Conservation (phyloP, 176 grass and related monocot species). For the Calamus simplicifolius region DNA sequence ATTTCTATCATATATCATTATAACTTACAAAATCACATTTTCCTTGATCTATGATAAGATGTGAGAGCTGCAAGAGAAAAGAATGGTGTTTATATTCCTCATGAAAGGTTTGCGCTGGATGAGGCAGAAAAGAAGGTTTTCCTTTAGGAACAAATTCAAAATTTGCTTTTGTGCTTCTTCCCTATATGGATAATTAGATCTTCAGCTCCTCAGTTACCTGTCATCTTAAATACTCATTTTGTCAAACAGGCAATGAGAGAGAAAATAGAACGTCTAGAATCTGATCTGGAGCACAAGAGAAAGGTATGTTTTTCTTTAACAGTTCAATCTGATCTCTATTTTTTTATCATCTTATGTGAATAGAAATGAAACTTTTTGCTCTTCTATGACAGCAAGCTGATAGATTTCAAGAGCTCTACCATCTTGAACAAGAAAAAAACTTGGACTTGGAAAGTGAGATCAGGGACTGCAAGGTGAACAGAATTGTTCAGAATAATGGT, state of each 20-base stretch:
- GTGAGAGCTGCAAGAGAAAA: slow-evolving; percentile 77
- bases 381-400: slow-evolving; percentile 44
- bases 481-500: slow-evolving; percentile 15
- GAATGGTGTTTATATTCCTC: slow-evolving; percentile 78
- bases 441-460: slow-evolving; percentile 52
- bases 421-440: slow-evolving; percentile 47
- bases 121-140: slow-evolving; percentile 78
- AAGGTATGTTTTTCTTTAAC: slow-evolving; percentile 37
- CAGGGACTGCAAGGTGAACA: slow-evolving; percentile 56
- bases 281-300: slow-evolving; percentile 35
- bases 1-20: too few species aligned
- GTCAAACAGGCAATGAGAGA: slow-evolving; percentile 48
- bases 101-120: slow-evolving; percentile 55
- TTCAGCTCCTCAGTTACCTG: too few species aligned
- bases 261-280: slow-evolving; percentile 51
- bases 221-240: neutral
- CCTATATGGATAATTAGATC: neutral
- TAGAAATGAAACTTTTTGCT: neutral
- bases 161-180: slow-evolving; percentile 1
- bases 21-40: too few species aligned
- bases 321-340: neutral
- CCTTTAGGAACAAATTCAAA: slow-evolving; percentile 9
- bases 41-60: slow-evolving; percentile 32
- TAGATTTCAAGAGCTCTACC: slow-evolving; percentile 46
- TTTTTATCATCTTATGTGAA: neutral